Base-by-base conservation (phyloP, 2,329 filamentous ascomycete species). In the Colletotrichum brevisporum region DNA sequence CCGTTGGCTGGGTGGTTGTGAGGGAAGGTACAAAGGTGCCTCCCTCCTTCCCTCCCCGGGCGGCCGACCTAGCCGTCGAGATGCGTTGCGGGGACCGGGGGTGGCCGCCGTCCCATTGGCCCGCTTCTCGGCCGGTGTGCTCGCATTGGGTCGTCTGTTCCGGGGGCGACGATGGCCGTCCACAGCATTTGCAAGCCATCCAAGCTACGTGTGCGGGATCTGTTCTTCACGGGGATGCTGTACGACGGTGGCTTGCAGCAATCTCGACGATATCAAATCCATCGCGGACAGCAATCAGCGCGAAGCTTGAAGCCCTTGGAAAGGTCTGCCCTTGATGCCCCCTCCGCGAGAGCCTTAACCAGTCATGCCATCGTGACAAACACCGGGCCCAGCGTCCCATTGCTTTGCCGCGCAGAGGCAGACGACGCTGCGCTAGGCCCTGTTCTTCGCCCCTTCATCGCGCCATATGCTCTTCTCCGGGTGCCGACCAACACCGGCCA, bases 91-190 rank as follows among this genome's bases (percentile, higher is more conserved):
- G 62, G 54, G 56, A 61, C 27, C 41, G 41, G 39, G 26, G 13
- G n/a, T 15, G 27, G 16, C 57, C 13, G 31, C 10, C 18, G 51
- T 45, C 16, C 48, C 43, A 65, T 68, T 65, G 61, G 61, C 21
- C 54, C 41, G 61, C 24, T 27, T 50, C 65, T 58, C 65, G 65
- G 65, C 61, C 61, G 60, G 54, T 43, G 57, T 41, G 45, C 15
- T 65, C 61, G 48, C 48, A 54, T 65, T 59, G 5, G 61, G 61
- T 36, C 62, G 16, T 4, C 15, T 15, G 41, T 5, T 4, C 41
- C 41, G 41, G 16, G 10, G 13, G 39, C 31, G 16, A 27, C 27
- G 36, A 18, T 27, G 41, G 53, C 54, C 60, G 53, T 21, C 54
- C 18, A 8, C 12, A 13, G 31, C 59, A 54, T 31, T 21, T 21